Evolutionary conservation across 140 eudicot genomes (phyloP).

Genomic region (Stevia rebaudiana): DNA sequence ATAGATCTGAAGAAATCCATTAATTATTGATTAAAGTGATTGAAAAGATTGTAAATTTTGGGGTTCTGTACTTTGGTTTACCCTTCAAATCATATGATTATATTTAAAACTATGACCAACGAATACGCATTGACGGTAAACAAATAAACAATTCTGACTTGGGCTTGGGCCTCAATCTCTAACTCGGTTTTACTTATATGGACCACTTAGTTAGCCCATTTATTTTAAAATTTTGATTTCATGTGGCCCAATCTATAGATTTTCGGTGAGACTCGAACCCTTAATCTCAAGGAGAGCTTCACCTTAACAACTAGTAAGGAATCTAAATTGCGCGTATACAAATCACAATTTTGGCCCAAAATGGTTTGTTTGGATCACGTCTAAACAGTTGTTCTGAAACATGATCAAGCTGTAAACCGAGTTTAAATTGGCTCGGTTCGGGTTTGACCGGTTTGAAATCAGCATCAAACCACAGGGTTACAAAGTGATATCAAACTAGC

Average conservation of each 20-base stretch:
- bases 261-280: no score
- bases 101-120: background rate
- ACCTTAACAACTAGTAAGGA: no score
- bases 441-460: no score
- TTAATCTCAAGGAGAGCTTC: no score
- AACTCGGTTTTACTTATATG: background rate
- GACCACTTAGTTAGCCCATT: background rate
- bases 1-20: constrained; percentile 92
- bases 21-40: background rate
- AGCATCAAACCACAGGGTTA: no score
- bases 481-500: no score
- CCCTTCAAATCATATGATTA: constrained; percentile 1
- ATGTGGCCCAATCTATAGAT: background rate
- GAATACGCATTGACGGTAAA: background rate
- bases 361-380: no score
- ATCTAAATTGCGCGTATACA: no score
- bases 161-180: background rate
- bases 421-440: no score
- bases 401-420: no score
- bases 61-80: constrained; percentile 15
- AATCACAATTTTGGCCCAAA: no score
- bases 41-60: background rate
- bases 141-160: background rate
- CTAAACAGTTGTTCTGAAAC: no score
- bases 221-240: background rate